Evolutionary conservation across 176 grass and related monocot genomes (phyloP), one percentile per base, ranked within the genome.

Genomic region (Thalia dealbata): DNA sequence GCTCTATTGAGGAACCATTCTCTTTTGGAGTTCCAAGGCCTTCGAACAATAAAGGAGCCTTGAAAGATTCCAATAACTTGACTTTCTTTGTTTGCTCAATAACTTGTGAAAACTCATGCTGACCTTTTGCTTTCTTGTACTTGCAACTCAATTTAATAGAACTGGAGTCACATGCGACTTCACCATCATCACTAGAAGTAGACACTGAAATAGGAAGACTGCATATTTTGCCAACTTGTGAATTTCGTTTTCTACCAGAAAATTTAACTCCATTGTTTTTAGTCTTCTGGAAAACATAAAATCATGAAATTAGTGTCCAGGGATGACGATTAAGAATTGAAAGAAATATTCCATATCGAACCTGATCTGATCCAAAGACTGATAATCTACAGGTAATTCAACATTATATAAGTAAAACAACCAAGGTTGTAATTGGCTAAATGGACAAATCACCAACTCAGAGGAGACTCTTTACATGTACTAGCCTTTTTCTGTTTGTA

Each of bases 161-260:
- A n/a, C 22, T 13, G 32, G 62, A 18, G 4, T 32, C 62, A 64
- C 22, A 30, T 23, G 21, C 9, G 11, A 19, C 21, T 59, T 80
- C 82, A 87, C 26, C 61, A n/a, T 78, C 79, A 72, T 45, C 75
- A 78, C 65, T 82, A 15, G 82, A 86, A 10, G 6, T 42, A 12
- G 50, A 43, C 6, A 56, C 3, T 9, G 44, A 19, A 52, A 56
- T 67, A 69, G 64, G 76, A 78, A 54, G n/a, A 28, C 0, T 64
- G 16, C 1, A 55, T 19, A 28, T 23, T 42, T 42, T 35, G 29
- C 63, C 50, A 69, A 48, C 22, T 56, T 56, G 50, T 42, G 32
- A 5, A 25, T 50, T 42, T 26, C 13, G 13, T 24, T 58, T 56
- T 12, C 26, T 13, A 64, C 9, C 11, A 64, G 1, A 26, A 30